These are phyloP conservation scores for Apiotrichum brassicae DNA, from an alignment of 1,284 basidiomycete species.

Conservation along the genomic window DNA sequence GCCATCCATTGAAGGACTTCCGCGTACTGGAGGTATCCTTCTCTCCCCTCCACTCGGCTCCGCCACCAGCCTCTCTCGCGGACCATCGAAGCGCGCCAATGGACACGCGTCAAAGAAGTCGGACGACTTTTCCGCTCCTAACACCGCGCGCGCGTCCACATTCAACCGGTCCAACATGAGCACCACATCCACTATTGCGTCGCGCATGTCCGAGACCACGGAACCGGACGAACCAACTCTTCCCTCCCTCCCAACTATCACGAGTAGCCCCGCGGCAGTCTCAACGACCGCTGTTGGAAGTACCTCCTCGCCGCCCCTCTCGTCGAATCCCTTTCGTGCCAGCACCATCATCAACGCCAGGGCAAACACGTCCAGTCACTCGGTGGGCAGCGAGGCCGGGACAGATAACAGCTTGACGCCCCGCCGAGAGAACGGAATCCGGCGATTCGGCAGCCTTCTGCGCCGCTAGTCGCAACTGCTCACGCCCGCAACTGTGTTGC, in stretches of 20 bases:
- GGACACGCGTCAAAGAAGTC: conserved; percentile 2
- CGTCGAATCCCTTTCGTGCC: neutral
- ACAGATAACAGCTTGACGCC: neutral
- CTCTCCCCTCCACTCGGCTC: conserved; percentile 3
- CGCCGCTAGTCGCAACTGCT: conserved; percentile 9
- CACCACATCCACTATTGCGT: neutral
- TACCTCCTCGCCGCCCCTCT: neutral
- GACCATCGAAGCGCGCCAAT: conserved; percentile 7
- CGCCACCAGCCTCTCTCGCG: neutral
- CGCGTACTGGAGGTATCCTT: conserved; percentile 9
- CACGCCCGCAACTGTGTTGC: no score
- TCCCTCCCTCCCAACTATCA: neutral
- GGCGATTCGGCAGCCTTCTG: conserved; percentile 34
- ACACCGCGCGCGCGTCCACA: conserved; percentile 1
- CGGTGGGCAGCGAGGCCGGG: neutral
- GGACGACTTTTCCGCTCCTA: neutral
- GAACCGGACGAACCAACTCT: conserved; percentile 1
- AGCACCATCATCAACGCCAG: neutral
- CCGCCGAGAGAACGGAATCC: conserved; percentile 12
- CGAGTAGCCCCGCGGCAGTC: neutral
- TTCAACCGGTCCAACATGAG: conserved; percentile 3
- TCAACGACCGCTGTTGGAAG: neutral
- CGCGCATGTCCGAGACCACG: conserved; percentile 3
- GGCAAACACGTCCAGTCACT: neutral
- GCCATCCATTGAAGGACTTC: conserved; percentile 3